Evolutionary conservation across 2,329 filamentous ascomycete genomes (phyloP), one percentile per base, ranked within the genome.

Genomic region (Arachnomyces sp.): DNA sequence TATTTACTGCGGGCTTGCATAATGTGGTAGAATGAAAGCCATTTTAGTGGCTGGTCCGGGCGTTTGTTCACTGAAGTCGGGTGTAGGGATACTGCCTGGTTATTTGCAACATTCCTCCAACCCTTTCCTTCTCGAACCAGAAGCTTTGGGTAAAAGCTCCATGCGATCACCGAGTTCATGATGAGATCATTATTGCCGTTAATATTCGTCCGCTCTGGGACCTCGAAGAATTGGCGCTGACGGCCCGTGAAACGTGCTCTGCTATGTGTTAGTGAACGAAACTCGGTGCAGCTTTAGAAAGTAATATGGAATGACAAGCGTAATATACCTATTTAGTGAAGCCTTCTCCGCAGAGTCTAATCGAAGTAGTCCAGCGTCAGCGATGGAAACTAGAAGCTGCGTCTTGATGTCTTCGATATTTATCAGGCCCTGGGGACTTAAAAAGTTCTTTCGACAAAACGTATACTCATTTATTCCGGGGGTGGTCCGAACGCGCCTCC

Each of bases 321-420:
- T 28, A n/a, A 41, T 43, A 28, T 78, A 74, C 55, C 78, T 75
- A 50, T 80, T 82, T 4, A 95, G 71, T 1, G 75, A 68, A 28
- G 74, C 71, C 34, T 84, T 77, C 59, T 95, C 88, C 2, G 82
- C 78, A 1, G 79, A 71, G 0, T 84, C 84, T 2, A 95, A 71
- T 8, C 75, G 77, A 4, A 96, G 67, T 48, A 95, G 84, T 0
- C 87, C 86, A 1, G 88, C 86, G 52, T 96, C 92, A 5, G 83
- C 84, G 1, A 98, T 73, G 0, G 86, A 84, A 2, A 86, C 81
- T 1, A 95, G 72, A 0, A 98, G 77, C 55, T 98, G 92, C 5
- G 85, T 84, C 63, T 96, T 98, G 39, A 96, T 74, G 52, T 98
- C 92, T 60, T 98, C 92, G 48, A 98, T 95, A 47, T 92, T 94